Conservation (phyloP, 768 basidiomycete genomes). For the Phaffia australis region DNA sequence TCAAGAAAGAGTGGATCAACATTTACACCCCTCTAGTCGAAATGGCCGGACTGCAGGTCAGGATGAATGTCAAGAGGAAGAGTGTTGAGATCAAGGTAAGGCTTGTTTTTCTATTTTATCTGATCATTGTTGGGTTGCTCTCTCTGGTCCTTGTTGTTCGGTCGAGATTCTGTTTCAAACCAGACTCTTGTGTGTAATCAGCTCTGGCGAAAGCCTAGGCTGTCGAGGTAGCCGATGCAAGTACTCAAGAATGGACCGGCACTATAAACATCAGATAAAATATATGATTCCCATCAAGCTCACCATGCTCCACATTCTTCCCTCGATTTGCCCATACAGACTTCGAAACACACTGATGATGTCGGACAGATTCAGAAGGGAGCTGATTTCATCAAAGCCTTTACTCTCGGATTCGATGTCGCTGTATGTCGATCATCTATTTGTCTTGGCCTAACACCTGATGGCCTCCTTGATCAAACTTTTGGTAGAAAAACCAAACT, state of each 20-base stretch:
- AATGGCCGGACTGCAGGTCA: slow-evolving; percentile 83
- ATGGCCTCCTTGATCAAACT: background rate
- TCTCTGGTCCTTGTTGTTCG: background rate
- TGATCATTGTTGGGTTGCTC: background rate
- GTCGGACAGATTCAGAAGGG: slow-evolving; percentile 90
- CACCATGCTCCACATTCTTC: background rate
- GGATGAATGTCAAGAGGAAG: slow-evolving; percentile 87
- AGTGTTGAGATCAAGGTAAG: slow-evolving; percentile 86
- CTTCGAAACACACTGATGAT: slow-evolving; percentile 88
- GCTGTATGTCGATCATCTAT: slow-evolving; percentile 49
- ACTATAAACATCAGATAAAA: background rate
- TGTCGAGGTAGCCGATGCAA: background rate
- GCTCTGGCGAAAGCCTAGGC: background rate
- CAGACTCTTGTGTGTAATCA: background rate
- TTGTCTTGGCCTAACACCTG: background rate
- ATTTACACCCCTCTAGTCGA: slow-evolving; percentile 93
- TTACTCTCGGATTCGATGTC: slow-evolving; percentile 85
- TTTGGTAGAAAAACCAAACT: background rate
- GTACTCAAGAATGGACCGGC: background rate
- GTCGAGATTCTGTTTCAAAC: too few species aligned
- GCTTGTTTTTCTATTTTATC: slow-evolving; percentile 20
- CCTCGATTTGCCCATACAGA: slow-evolving; percentile 42
- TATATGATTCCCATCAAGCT: background rate
- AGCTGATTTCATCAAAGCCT: slow-evolving; percentile 93
- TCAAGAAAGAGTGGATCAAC: slow-evolving; percentile 92